phyloP scores from a whole-genome alignment of 805 yeast genomes.

The Saccharomycopsis fermentans region DNA sequence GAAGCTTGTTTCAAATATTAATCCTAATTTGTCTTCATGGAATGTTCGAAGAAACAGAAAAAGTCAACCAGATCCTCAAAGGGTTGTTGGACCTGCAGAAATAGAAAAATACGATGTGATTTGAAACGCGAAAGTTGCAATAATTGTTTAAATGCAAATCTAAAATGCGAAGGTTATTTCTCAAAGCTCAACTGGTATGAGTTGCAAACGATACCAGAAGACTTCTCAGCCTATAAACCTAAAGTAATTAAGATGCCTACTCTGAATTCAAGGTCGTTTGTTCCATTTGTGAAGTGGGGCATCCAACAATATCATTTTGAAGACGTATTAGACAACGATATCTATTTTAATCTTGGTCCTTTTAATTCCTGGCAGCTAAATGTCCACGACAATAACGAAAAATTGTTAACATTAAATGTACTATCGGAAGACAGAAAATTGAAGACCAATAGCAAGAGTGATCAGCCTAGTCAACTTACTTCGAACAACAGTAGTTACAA shows the following conservation, averaged over 20 bases:
- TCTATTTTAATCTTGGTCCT: neutral
- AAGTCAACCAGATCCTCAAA: constrained; percentile 1
- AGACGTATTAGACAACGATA: neutral
- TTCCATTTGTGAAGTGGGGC: neutral
- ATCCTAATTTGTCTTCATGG: neutral
- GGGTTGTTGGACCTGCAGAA: constrained; percentile 15
- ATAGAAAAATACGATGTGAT: constrained; percentile 12
- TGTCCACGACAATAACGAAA: neutral
- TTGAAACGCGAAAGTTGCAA: constrained; percentile 4
- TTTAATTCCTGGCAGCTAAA: neutral
- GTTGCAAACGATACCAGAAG: neutral
- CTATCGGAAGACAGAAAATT: neutral
- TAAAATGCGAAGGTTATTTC: constrained; percentile 8
- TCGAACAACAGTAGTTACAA: neutral
- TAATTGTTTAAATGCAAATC: constrained; percentile 2
- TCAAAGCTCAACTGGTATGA: constrained; percentile 10
- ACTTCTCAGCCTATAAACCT: neutral
- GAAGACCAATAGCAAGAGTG: neutral
- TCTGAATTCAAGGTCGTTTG: neutral
- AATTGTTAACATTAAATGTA: neutral
- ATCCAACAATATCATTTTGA: neutral
- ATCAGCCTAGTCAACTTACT: neutral
- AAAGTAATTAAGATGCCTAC: neutral
- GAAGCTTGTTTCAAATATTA: too few relatives aligned
- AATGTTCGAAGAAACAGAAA: neutral